These are phyloP conservation scores for Pueraria montana DNA, from an alignment of 306 rosid species.

Conservation along the genomic window DNA sequence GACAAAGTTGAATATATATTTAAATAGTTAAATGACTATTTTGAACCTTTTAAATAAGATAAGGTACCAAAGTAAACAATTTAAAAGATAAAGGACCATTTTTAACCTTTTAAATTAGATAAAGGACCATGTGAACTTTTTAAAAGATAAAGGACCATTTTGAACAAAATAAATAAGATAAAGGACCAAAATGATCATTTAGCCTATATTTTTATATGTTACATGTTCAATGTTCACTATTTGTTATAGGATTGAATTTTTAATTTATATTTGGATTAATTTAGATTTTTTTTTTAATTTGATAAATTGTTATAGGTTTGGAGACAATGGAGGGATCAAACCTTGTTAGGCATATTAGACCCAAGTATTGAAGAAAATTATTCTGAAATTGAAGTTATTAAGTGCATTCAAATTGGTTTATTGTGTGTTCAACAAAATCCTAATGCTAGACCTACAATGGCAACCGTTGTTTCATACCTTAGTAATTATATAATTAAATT, in stretches of 20 bases:
- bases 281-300: neutral
- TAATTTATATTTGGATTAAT: neutral
- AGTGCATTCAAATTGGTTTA: neutral
- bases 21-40: too few species aligned
- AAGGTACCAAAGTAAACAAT: too few species aligned
- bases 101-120: too few species aligned
- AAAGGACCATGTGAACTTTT: too few species aligned
- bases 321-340: neutral
- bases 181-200: too few species aligned
- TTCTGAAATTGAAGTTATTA: neutral
- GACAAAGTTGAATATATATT: too few species aligned
- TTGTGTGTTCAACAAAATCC: neutral
- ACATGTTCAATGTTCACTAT: neutral
- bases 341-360: neutral
- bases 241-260: neutral
- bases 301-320: neutral
- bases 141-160: too few species aligned
- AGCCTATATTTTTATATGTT: neutral
- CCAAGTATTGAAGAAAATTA: neutral
- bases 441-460: neutral
- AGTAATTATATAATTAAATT: neutral
- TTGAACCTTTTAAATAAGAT: too few species aligned
- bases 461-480: neutral
- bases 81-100: too few species aligned
- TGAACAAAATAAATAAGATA: too few species aligned